Conservation (phyloP, 495 filamentous ascomycete species). For the Neurospora intermedia region DNA sequence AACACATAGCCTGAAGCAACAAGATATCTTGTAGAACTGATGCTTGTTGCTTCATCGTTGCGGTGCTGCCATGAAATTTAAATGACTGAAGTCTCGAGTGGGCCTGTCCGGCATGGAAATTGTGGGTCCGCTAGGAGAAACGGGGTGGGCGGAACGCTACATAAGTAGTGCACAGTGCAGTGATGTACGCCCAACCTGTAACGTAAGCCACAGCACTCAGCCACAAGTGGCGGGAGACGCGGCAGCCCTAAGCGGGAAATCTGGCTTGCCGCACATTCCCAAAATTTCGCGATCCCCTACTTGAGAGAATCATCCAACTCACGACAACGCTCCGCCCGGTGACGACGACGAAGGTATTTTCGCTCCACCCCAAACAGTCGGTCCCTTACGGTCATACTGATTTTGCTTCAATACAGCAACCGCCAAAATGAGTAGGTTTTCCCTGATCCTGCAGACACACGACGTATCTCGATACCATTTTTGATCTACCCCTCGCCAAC, state of each 20-base stretch:
- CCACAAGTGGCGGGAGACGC: neutral
- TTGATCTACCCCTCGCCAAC: neutral
- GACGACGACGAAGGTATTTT: conserved; percentile 25
- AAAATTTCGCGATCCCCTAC: conserved; percentile 27
- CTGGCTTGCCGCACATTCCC: conserved; percentile 22
- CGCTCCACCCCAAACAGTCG: neutral
- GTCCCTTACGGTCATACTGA: conserved; percentile 10
- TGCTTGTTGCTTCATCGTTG: neutral
- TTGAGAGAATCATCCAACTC: conserved; percentile 20
- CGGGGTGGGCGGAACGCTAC: neutral
- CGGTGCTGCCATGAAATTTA: neutral
- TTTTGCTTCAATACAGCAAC: conserved; percentile 14
- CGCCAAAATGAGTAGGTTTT: conserved; percentile 35
- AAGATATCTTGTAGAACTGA: neutral
- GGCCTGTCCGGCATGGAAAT: neutral
- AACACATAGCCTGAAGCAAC: neutral
- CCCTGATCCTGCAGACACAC: conserved; percentile 5
- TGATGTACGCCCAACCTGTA: neutral
- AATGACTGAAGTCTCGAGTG: neutral
- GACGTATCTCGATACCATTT: neutral
- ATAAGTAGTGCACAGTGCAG: neutral
- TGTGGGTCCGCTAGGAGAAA: neutral
- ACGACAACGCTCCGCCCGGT: conserved; percentile 19
- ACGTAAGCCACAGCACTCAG: neutral
- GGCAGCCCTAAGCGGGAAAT: conserved; percentile 25